These are phyloP conservation scores for Colletotrichum sp. DNA, from an alignment of 2,329 filamentous ascomycete species.

Conservation along the genomic window DNA sequence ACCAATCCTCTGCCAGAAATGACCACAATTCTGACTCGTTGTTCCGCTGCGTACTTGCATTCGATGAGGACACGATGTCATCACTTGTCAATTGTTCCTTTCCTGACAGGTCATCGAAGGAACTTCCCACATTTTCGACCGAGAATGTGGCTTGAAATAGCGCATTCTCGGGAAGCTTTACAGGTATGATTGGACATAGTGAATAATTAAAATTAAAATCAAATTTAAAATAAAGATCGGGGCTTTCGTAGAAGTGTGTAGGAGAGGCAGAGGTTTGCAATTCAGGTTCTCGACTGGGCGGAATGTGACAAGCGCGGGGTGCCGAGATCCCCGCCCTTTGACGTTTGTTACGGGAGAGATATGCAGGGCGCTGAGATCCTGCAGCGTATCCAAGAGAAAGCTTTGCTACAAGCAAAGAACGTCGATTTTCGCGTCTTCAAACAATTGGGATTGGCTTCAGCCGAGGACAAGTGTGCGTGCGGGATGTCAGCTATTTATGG, in stretches of 20 bases:
- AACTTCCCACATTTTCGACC: too few species aligned
- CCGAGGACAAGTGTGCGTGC: background rate
- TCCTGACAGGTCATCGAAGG: too few species aligned
- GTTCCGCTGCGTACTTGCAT: background rate
- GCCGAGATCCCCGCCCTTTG: background rate
- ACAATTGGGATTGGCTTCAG: too few species aligned
- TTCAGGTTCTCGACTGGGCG: background rate
- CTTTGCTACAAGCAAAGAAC: background rate
- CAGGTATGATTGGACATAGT: background rate
- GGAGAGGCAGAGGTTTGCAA: rapidly evolving
- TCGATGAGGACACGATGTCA: background rate
- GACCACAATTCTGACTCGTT: background rate
- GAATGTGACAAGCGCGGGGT: background rate
- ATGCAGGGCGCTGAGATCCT: background rate
- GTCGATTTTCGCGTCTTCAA: background rate
- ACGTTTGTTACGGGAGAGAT: background rate
- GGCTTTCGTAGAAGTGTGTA: background rate
- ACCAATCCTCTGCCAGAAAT: background rate
- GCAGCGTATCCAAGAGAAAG: rapidly evolving
- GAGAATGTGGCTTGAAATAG: too few species aligned
- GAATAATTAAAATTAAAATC: background rate
- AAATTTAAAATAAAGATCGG: background rate
- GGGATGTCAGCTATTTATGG: background rate
- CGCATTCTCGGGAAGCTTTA: too few species aligned
- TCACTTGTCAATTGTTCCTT: background rate